Conservation (phyloP, 2,329 filamentous ascomycete genomes). For the Metarhizium anisopliae region DNA sequence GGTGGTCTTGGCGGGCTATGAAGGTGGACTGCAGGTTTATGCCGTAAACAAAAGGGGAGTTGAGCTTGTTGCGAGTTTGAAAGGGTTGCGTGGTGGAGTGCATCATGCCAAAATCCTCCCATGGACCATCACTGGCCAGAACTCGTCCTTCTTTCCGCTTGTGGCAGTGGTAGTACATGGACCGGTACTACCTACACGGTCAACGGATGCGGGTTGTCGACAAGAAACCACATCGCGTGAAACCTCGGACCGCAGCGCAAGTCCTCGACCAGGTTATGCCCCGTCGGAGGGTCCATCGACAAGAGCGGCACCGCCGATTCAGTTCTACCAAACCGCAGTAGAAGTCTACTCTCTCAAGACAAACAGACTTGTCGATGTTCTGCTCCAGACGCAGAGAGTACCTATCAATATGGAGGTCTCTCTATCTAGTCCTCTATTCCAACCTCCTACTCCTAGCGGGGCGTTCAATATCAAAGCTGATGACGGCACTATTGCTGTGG, state of each 20-base stretch:
- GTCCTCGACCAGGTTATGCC: conserved; percentile 30
- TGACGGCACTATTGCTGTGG: conserved; percentile 60
- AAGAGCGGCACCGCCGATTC: conserved; percentile 31
- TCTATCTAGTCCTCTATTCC: conserved; percentile 53
- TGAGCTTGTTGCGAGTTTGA: conserved; percentile 60
- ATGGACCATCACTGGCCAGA: conserved; percentile 49
- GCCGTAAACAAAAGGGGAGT: conserved; percentile 63
- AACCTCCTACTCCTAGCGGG: conserved; percentile 61
- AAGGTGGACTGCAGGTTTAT: conserved; percentile 71
- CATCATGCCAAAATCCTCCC: conserved; percentile 75
- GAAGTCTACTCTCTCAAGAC: conserved; percentile 80
- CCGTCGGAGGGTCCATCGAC: conserved; percentile 27
- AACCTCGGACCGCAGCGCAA: conserved; percentile 33
- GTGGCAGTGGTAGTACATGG: conserved; percentile 76
- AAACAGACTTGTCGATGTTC: conserved; percentile 59
- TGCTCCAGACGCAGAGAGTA: conserved; percentile 62
- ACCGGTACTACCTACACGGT: conserved; percentile 44
- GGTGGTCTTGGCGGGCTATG: conserved; percentile 67
- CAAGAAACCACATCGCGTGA: conserved; percentile 25
- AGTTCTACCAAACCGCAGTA: conserved; percentile 75
- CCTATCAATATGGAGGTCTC: conserved; percentile 46
- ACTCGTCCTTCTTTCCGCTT: conserved; percentile 55
- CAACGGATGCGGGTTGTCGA: conserved; percentile 25
- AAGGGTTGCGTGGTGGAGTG: conserved; percentile 71
- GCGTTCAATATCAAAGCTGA: conserved; percentile 67